Conservation (phyloP, 2,329 filamentous ascomycete species). For the Achaetomium macrosporum region DNA sequence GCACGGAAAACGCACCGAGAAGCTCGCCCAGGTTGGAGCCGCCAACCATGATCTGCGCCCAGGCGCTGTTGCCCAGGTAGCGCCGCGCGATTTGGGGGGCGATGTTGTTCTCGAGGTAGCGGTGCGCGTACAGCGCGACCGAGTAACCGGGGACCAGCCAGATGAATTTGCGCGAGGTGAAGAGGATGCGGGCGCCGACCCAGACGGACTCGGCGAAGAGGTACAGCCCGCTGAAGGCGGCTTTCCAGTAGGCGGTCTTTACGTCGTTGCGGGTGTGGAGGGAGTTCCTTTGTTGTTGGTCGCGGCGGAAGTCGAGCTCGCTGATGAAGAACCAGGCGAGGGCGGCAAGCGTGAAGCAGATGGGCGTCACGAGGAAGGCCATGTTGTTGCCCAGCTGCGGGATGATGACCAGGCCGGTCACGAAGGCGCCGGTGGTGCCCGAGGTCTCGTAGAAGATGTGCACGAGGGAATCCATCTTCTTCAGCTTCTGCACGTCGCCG, state of each 20-base stretch:
- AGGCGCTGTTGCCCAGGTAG: slow-evolving; percentile 43
- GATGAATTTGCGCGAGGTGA: slow-evolving; percentile 41
- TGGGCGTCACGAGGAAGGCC: slow-evolving; percentile 45
- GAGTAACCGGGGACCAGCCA: slow-evolving; percentile 47
- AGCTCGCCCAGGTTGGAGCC: slow-evolving; percentile 47
- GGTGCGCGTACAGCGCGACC: slow-evolving; percentile 43
- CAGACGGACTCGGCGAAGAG: slow-evolving; percentile 42
- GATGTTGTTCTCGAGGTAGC: slow-evolving; percentile 46
- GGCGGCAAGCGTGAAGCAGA: slow-evolving; percentile 39
- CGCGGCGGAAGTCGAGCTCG: slow-evolving; percentile 33
- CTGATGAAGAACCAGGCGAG: slow-evolving; percentile 42
- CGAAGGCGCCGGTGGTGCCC: slow-evolving; percentile 42
- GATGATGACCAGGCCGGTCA: slow-evolving; percentile 45
- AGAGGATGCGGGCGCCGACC: slow-evolving; percentile 41
- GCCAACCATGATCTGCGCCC: slow-evolving; percentile 45
- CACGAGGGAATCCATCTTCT: slow-evolving; percentile 36
- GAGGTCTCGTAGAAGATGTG: slow-evolving; percentile 45
- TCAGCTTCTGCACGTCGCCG: slow-evolving; percentile 43
- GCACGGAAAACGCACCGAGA: slow-evolving; percentile 42
- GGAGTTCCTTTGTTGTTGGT: slow-evolving; percentile 18
- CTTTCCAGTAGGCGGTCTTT: slow-evolving; percentile 32
- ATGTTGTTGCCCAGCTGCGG: slow-evolving; percentile 46
- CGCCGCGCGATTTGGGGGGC: slow-evolving; percentile 40
- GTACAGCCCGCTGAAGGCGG: slow-evolving; percentile 34
- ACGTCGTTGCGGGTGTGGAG: too few species aligned